These are phyloP conservation scores for Piloderma croceum DNA, from an alignment of 768 basidiomycete genomes.

Conservation along the genomic window DNA sequence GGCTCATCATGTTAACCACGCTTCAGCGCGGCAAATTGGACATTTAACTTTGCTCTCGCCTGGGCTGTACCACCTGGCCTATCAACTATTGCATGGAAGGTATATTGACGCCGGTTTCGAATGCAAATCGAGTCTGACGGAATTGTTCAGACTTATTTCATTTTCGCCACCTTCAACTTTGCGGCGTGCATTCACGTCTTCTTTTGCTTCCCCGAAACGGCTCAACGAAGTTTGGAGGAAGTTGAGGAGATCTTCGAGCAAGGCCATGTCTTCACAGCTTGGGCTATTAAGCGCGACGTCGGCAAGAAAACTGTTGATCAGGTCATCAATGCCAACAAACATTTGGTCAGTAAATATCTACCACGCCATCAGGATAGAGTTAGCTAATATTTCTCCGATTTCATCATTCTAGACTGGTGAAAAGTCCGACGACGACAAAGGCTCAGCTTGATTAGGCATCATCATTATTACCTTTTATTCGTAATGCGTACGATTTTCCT, in stretches of 20 bases:
- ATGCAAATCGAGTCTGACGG: no score
- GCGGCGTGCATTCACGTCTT: slow-evolving; percentile 64
- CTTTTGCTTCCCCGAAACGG: slow-evolving; percentile 80
- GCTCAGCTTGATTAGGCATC: no score
- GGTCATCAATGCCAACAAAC: slow-evolving; percentile 23
- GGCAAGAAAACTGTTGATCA: slow-evolving; percentile 59
- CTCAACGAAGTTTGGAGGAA: slow-evolving; percentile 69
- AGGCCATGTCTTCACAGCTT: slow-evolving; percentile 65
- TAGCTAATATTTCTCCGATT: no score
- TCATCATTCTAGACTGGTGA: no score
- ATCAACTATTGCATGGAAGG: slow-evolving; percentile 63
- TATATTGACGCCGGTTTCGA: slow-evolving; percentile 16
- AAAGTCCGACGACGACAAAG: no score
- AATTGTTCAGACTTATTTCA: slow-evolving; percentile 55
- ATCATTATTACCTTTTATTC: no score
- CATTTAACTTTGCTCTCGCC: slow-evolving; percentile 69
- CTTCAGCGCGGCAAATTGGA: slow-evolving; percentile 43
- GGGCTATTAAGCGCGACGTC: slow-evolving; percentile 57
- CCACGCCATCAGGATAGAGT: no score
- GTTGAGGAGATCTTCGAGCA: slow-evolving; percentile 72
- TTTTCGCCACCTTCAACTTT: slow-evolving; percentile 75
- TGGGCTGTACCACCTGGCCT: slow-evolving; percentile 73
- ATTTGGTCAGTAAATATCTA: neutral
- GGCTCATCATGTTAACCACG: slow-evolving; percentile 17
- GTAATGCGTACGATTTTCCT: no score